phyloP scores from a whole-genome alignment of 129 eudicot genomes.

The Deinandra increscens region DNA sequence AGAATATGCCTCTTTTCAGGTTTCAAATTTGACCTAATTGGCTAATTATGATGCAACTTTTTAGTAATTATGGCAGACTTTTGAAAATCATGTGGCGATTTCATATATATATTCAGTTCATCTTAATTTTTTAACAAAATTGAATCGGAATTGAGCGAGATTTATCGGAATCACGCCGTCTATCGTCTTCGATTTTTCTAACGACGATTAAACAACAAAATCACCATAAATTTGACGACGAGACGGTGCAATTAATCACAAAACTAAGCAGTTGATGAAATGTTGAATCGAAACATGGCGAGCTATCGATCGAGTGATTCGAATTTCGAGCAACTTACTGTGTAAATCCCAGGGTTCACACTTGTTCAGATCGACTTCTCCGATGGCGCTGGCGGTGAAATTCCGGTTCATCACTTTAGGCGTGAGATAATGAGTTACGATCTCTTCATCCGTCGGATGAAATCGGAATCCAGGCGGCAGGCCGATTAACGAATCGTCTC shows the following conservation, averaged over 20 bases:
- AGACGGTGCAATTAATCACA: not conserved
- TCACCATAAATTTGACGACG: not conserved
- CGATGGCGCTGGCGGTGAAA: constrained; percentile 54
- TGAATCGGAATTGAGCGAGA: not conserved
- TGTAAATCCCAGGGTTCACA: constrained; percentile 90
- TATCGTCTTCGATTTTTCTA: not conserved
- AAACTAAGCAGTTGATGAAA: not conserved
- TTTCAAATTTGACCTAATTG: not conserved
- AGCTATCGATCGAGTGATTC: not conserved
- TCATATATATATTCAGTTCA: not conserved
- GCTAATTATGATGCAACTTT: not conserved
- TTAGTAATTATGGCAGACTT: constrained; percentile 23
- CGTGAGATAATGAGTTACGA: constrained; percentile 60
- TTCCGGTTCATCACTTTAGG: constrained; percentile 40
- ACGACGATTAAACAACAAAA: not conserved
- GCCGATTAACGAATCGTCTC: constrained; percentile 31
- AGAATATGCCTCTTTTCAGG: not conserved
- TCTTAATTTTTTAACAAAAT: not conserved
- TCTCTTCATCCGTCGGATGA: constrained; percentile 84
- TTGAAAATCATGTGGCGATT: constrained; percentile 26
- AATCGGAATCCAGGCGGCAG: constrained; percentile 79
- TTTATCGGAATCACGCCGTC: not conserved
- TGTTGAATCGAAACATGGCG: not conserved
- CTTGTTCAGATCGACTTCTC: constrained; percentile 74
- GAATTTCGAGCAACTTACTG: constrained; percentile 35